Conservation (phyloP, 2,329 filamentous ascomycete species). For the Stagonosporopsis rhizophila region DNA sequence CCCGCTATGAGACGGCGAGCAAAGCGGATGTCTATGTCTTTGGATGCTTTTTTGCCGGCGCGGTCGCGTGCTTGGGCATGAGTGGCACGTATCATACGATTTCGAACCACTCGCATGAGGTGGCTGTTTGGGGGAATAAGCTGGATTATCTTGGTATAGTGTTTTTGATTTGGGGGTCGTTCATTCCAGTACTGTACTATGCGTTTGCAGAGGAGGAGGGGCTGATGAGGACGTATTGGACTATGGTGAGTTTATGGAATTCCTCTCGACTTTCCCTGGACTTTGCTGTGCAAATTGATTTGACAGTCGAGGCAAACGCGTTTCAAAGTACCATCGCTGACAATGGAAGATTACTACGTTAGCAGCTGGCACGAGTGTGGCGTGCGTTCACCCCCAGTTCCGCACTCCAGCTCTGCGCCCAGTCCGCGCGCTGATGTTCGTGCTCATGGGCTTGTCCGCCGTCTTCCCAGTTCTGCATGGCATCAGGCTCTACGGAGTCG, state of each 20-base stretch:
- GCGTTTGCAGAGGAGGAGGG: conserved; percentile 66
- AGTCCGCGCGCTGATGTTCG: conserved; percentile 88
- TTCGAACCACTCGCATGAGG: conserved; percentile 79
- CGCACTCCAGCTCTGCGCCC: conserved; percentile 83
- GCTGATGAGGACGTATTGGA: conserved; percentile 75
- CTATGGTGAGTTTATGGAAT: conserved; percentile 62
- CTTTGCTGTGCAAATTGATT: too few relatives aligned
- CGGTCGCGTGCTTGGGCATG: conserved; percentile 56
- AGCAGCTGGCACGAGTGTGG: conserved; percentile 75
- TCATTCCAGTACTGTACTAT: conserved; percentile 78
- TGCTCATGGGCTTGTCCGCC: conserved; percentile 83
- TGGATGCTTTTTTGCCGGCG: conserved; percentile 50
- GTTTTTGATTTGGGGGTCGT: conserved; percentile 87
- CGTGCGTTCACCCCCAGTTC: conserved; percentile 83
- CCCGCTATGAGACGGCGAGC: conserved; percentile 45
- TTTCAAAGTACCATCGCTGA: neutral
- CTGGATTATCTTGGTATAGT: conserved; percentile 96
- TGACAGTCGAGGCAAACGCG: too few relatives aligned
- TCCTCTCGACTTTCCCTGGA: too few relatives aligned
- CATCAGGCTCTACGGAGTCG: conserved; percentile 69
- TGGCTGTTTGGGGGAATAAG: conserved; percentile 87
- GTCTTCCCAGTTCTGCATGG: conserved; percentile 85
- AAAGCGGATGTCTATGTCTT: conserved; percentile 48
- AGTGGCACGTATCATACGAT: conserved; percentile 80
- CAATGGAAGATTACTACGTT: conserved; percentile 73